Conservation (phyloP, 2,329 filamentous ascomycete genomes). For the Elsinoe perseae region DNA sequence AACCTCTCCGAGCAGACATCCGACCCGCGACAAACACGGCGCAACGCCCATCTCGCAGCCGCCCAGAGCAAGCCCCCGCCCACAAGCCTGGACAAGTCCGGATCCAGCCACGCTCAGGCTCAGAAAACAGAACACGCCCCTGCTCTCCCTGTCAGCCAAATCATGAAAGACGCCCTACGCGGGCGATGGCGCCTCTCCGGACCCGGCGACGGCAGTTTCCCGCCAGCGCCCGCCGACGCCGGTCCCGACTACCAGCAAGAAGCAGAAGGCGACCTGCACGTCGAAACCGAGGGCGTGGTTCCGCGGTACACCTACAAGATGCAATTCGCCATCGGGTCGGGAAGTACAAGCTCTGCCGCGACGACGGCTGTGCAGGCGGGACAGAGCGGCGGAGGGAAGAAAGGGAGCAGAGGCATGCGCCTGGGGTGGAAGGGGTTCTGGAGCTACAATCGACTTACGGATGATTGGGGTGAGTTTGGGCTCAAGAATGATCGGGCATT, state of each 20-base stretch:
- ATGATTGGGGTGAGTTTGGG: constrained; percentile 80
- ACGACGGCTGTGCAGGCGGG: background rate
- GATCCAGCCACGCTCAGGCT: constrained; percentile 2
- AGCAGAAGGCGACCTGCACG: constrained; percentile 59
- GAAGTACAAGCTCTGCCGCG: constrained; percentile 27
- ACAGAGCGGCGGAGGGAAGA: constrained; percentile 36
- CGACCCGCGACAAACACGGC: constrained; percentile 4
- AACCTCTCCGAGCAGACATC: constrained; percentile 39
- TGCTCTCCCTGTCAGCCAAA: constrained; percentile 38
- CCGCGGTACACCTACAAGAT: constrained; percentile 78
- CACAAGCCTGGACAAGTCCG: constrained; percentile 11
- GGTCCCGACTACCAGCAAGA: constrained; percentile 28
- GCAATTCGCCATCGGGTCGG: constrained; percentile 58
- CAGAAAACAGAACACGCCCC: constrained; percentile 26
- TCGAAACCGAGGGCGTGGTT: constrained; percentile 80
- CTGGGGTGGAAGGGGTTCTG: constrained; percentile 82
- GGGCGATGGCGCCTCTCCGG: constrained; percentile 61
- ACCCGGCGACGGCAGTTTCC: constrained; percentile 28
- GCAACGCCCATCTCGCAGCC: background rate
- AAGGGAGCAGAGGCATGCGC: constrained; percentile 69
- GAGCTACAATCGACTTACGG: constrained; percentile 81
- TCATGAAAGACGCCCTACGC: constrained; percentile 61
- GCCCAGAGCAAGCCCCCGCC: background rate
- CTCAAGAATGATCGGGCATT: constrained; percentile 55
- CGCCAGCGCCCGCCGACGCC: constrained; percentile 21